Conservation (phyloP, 2,329 filamentous ascomycete species). For the Fusarium ambrosium region DNA sequence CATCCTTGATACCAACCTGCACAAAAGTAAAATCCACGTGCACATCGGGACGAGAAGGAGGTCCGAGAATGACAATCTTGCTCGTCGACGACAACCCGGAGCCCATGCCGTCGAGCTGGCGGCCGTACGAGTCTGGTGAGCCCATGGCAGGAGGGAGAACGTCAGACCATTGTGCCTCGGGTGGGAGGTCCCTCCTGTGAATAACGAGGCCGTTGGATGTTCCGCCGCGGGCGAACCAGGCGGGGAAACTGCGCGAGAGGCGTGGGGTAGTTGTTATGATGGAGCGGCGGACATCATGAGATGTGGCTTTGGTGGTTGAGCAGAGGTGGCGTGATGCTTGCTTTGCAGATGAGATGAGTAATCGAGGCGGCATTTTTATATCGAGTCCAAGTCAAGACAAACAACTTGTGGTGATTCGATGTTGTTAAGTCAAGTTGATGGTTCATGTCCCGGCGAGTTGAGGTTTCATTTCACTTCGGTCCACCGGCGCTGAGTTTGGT, state of each 20-base stretch:
- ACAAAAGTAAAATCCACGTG: slow-evolving; percentile 81
- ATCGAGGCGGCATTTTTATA: slow-evolving; percentile 5
- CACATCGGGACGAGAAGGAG: slow-evolving; percentile 60
- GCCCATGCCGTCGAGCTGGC: slow-evolving; percentile 80
- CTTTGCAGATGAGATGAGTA: neutral
- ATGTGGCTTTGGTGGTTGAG: neutral
- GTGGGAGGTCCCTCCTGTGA: slow-evolving; percentile 53
- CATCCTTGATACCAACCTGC: slow-evolving; percentile 73
- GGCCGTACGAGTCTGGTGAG: slow-evolving; percentile 74
- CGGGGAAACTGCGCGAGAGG: slow-evolving; percentile 51
- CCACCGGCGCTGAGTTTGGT: neutral
- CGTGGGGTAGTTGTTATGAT: slow-evolving; percentile 10
- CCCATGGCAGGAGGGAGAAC: slow-evolving; percentile 74
- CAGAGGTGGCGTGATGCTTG: neutral
- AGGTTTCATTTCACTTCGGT: neutral
- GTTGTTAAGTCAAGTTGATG: neutral
- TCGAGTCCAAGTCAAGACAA: neutral
- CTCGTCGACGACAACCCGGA: slow-evolving; percentile 77
- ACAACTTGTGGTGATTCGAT: neutral
- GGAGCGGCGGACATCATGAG: slow-evolving; percentile 10
- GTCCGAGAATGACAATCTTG: slow-evolving; percentile 77
- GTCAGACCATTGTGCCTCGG: slow-evolving; percentile 53
- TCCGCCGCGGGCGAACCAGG: slow-evolving; percentile 68
- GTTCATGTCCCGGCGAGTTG: neutral
- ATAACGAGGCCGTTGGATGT: slow-evolving; percentile 77